Evolutionary conservation across 257 asterid species (phyloP).

Genomic region (Nicotiana sylvestris): DNA sequence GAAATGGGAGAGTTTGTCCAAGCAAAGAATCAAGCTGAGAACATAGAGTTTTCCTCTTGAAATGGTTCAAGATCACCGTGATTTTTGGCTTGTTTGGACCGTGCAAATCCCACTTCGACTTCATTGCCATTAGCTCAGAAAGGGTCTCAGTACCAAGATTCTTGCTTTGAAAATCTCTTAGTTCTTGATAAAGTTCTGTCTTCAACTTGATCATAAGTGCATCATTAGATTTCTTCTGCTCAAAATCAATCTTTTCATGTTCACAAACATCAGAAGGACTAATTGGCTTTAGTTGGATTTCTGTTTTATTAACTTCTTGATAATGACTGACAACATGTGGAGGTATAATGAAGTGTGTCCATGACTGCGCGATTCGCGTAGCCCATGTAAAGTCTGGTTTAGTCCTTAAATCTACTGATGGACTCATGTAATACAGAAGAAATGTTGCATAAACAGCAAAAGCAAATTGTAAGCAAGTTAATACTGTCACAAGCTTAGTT

Average conservation of each 20-base stretch:
- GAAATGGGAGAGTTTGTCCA: slow-evolving; percentile 78
- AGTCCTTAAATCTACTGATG: slow-evolving; percentile 50
- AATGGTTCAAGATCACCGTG: slow-evolving; percentile 81
- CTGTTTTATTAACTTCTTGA: slow-evolving; percentile 17
- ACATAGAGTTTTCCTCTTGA: slow-evolving; percentile 80
- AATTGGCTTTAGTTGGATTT: neutral
- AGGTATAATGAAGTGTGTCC: slow-evolving; percentile 54
- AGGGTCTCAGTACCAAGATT: slow-evolving; percentile 54
- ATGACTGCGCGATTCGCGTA: slow-evolving; percentile 51
- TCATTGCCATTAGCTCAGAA: slow-evolving; percentile 55
- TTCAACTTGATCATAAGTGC: slow-evolving; percentile 72
- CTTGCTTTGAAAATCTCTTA: slow-evolving; percentile 50
- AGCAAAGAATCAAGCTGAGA: slow-evolving; percentile 76
- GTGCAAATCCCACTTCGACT: slow-evolving; percentile 60
- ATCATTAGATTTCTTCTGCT: slow-evolving; percentile 73
- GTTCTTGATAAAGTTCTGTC: slow-evolving; percentile 54
- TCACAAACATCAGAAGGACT: slow-evolving; percentile 57
- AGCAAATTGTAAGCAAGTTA: slow-evolving; percentile 73
- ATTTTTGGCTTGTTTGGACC: slow-evolving; percentile 44
- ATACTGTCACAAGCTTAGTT: slow-evolving; percentile 43
- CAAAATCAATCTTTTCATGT: slow-evolving; percentile 67
- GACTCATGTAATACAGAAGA: slow-evolving; percentile 74
- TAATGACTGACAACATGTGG: slow-evolving; percentile 49
- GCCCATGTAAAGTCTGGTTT: slow-evolving; percentile 87
- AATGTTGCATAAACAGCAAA: slow-evolving; percentile 91